These are phyloP conservation scores for Globisporangium acanthophoron DNA, from an alignment of 352 stramenopile species.

Conservation along the genomic window DNA sequence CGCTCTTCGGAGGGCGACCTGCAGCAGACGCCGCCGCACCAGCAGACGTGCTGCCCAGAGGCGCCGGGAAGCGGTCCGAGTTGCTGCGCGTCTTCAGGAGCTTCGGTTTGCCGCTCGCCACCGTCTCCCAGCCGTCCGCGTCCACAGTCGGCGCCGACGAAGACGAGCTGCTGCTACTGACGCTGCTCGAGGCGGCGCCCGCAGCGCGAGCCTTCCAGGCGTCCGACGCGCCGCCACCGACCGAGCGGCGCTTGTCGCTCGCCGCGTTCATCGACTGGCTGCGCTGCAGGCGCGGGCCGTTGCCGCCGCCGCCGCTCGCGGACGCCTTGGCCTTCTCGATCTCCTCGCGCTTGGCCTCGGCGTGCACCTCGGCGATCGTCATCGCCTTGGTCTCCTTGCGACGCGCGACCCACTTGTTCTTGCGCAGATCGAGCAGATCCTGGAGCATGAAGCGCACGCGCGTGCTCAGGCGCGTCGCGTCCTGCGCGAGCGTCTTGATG, in stretches of 20 bases:
- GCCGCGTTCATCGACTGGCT: slow-evolving; percentile 57
- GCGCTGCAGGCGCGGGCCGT: slow-evolving; percentile 40
- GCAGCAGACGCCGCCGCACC: slow-evolving; percentile 6
- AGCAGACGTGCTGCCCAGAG: slow-evolving; percentile 3
- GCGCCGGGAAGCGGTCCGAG: slow-evolving; percentile 38
- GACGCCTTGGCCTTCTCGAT: slow-evolving; percentile 61
- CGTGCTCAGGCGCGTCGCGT: slow-evolving; percentile 64
- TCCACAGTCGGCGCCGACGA: slow-evolving; percentile 24
- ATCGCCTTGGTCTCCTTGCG: slow-evolving; percentile 82
- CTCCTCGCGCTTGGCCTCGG: slow-evolving; percentile 60
- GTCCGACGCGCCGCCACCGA: slow-evolving; percentile 36
- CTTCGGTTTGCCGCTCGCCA: slow-evolving; percentile 47
- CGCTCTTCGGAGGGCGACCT: slow-evolving; percentile 28
- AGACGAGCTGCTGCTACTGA: not conserved
- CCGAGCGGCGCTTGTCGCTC: slow-evolving; percentile 33
- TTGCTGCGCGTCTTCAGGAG: slow-evolving; percentile 59
- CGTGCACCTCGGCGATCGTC: slow-evolving; percentile 79
- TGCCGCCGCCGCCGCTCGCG: slow-evolving; percentile 19
- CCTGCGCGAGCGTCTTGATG: slow-evolving; percentile 61
- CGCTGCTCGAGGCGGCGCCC: not conserved
- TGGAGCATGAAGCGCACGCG: slow-evolving; percentile 84
- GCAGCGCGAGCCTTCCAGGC: slow-evolving; percentile 58
- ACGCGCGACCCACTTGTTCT: slow-evolving; percentile 68
- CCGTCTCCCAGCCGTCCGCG: slow-evolving; percentile 72
- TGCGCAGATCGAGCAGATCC: slow-evolving; percentile 70